Conservation (phyloP, 2,329 filamentous ascomycete genomes). For the Trichophyton verrucosum region DNA sequence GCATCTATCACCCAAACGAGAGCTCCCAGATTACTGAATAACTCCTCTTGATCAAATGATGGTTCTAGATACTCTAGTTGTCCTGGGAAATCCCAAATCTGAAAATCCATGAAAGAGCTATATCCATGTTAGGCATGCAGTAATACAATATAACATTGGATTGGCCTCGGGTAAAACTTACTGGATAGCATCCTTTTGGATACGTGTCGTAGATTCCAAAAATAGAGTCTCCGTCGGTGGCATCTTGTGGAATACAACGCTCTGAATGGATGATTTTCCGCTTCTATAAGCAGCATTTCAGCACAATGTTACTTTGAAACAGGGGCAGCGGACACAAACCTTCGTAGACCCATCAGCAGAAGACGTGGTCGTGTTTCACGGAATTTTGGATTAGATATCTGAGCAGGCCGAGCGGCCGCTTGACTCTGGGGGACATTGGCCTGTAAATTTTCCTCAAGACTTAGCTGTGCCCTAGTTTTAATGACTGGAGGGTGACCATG, state of each 20-base stretch:
- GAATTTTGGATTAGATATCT: constrained; percentile 30
- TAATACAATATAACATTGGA: not conserved
- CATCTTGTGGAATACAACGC: constrained; percentile 97
- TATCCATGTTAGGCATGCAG: constrained; percentile 1
- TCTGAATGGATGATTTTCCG: constrained; percentile 96
- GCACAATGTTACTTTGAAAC: not conserved
- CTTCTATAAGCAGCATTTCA: constrained; percentile 47
- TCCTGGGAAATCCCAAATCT: constrained; percentile 94
- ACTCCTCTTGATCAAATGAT: constrained; percentile 78
- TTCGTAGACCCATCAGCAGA: constrained; percentile 86
- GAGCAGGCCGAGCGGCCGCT: constrained; percentile 18
- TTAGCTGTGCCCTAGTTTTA: constrained; percentile 26
- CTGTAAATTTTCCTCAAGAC: constrained; percentile 25
- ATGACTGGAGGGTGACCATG: constrained; percentile 15
- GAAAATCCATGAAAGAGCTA: constrained; percentile 98
- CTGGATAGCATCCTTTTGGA: constrained; percentile 93
- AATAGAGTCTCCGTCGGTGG: constrained; percentile 92
- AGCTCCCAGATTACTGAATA: constrained; percentile 88
- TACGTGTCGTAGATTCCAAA: constrained; percentile 83
- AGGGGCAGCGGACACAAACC: constrained; percentile 43
- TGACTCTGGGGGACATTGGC: constrained; percentile 15
- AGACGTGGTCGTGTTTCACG: constrained; percentile 65
- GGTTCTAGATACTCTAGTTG: constrained; percentile 88
- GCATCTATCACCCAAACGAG: constrained; percentile 98
- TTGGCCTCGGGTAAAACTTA: constrained; percentile 37